Base-by-base conservation (phyloP, 768 basidiomycete genomes). In the Serendipita sp. region DNA sequence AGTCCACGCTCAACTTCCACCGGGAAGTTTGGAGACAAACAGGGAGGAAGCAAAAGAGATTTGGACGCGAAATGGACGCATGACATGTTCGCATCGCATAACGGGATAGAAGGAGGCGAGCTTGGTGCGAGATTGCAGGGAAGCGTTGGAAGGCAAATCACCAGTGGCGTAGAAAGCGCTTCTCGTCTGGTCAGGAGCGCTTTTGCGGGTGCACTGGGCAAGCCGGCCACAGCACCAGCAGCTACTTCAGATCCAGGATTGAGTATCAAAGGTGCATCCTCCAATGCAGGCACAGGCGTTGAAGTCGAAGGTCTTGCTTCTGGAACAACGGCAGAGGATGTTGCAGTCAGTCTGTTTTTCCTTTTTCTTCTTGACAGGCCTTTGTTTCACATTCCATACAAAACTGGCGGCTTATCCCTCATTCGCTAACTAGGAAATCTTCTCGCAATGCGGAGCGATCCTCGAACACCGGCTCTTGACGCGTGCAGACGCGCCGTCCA, bases 261-360 rank as follows among this genome's bases (percentile, higher is more conserved):
- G 14, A 77, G 76, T 13, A 88, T 89, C 73, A 87, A 86, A 71
- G 86, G 86, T 14, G 86, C 86, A 7, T 77, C 81, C 69, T 66
- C 74, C 0, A 67, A 77, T 42, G 70, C 68, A 26, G 82, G 83
- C 16, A 88, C 87, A 66, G 81, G 86, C 38, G 82, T 92, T 0
- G 81, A 89, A 69, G 84, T 92, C 24, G 76, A 81, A 2, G 88
- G 86, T 2, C 73, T 92, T 24, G 85, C 84, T 9, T 73, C 74
- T 11, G 90, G 89, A 1, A 91, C 90, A 26, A 90, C 86, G 5
- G 78, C 85, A 16, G 88, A 86, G 16, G 90, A 92, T 71, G 89
- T 92, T 53, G 81, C 82, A 70, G 77, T 77, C 62, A 65, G 71
- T 69, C 48, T 1, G 33, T 51, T 14, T n/a, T n/a, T n/a, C n/a